phyloP scores from a whole-genome alignment of 305 asterid species.

The Rubia balearica region DNA sequence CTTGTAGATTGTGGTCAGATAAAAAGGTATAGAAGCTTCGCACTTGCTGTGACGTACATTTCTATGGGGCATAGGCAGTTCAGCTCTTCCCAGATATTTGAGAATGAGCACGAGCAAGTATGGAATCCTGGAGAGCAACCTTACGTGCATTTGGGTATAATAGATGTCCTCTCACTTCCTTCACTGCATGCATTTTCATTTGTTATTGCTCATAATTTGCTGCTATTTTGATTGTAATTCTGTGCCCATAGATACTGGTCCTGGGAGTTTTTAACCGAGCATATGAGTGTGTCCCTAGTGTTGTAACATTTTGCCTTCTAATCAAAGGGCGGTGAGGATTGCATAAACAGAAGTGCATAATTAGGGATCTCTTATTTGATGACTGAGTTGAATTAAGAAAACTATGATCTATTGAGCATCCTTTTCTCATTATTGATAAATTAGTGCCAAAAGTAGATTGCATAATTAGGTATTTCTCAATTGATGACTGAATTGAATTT shows the following conservation, averaged over 20 bases:
- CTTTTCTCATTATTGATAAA: not conserved
- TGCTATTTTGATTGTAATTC: not conserved
- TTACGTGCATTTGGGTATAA: slow-evolving; percentile 30
- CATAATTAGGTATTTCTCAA: not conserved
- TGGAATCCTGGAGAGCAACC: slow-evolving; percentile 30
- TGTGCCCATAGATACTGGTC: not conserved
- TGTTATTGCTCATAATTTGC: slow-evolving; percentile 2
- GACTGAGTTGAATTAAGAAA: not conserved
- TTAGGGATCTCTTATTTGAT: not conserved
- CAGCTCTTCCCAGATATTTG: slow-evolving; percentile 25
- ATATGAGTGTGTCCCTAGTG: not conserved
- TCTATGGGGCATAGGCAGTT: slow-evolving; percentile 34
- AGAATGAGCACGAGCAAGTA: slow-evolving; percentile 32
- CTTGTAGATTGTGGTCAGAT: slow-evolving; percentile 18
- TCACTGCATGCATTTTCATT: slow-evolving; percentile 1
- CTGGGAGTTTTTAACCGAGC: not conserved
- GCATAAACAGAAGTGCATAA: too few relatives aligned
- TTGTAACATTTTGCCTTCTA: not conserved
- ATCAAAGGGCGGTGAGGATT: too few relatives aligned
- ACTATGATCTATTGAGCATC: not conserved
- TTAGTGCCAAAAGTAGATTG: not conserved
- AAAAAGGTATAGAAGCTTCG: not conserved
- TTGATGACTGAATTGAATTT: not conserved
- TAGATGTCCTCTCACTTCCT: slow-evolving; percentile 6
- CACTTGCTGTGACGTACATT: not conserved